phyloP scores from a whole-genome alignment of 2,329 filamentous ascomycete species.

The Hawksworthiomyces lignivorus region DNA sequence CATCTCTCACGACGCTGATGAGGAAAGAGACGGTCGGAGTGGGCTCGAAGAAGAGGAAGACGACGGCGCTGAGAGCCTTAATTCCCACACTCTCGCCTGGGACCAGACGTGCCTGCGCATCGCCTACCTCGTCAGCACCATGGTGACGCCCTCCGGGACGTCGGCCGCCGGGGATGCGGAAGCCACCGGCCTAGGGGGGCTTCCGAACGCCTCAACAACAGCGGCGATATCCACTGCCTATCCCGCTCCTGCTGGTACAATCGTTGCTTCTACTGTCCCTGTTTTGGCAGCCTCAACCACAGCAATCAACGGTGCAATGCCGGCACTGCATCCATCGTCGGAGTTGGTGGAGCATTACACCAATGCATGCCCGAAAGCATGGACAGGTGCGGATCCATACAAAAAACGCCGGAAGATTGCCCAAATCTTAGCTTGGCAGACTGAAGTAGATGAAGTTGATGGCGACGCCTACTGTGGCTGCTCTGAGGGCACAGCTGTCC shows the following conservation, averaged over 20 bases:
- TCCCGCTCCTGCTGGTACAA: background rate
- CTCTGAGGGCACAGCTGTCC: conserved; percentile 12
- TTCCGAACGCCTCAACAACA: background rate
- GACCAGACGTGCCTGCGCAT: conserved; percentile 18
- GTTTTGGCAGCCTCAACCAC: background rate
- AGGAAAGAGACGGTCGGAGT: background rate
- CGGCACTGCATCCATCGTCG: conserved; percentile 3
- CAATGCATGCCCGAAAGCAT: conserved; percentile 7
- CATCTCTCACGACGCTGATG: background rate
- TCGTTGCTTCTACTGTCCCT: too few relatives aligned
- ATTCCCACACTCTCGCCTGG: conserved; percentile 20
- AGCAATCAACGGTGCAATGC: background rate
- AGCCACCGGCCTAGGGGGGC: background rate
- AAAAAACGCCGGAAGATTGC: conserved; percentile 18
- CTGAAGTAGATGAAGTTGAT: conserved; percentile 35
- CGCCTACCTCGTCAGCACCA: conserved; percentile 16
- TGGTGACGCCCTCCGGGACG: conserved; percentile 10
- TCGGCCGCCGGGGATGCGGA: background rate
- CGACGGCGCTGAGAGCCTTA: conserved; percentile 4
- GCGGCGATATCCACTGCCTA: too few relatives aligned
- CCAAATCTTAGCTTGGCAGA: conserved; percentile 43
- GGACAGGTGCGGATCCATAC: conserved; percentile 5
- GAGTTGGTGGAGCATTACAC: conserved; percentile 1
- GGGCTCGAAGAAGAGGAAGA: background rate
- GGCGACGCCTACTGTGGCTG: conserved; percentile 24